phyloP scores from a whole-genome alignment of 2,329 filamentous ascomycete species.

The Penicillium verrucosum region DNA sequence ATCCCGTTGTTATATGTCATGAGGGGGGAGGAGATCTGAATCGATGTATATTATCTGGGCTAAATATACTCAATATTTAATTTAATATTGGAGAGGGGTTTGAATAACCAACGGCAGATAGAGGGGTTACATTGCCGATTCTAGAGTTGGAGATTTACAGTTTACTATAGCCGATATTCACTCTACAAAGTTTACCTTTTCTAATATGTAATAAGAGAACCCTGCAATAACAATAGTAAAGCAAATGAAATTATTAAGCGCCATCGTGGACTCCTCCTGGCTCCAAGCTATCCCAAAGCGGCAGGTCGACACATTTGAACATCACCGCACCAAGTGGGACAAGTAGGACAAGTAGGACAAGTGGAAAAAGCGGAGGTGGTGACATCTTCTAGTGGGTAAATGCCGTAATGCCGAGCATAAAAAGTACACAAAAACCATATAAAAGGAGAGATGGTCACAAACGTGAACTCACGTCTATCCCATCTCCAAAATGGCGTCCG shows the following conservation, averaged over 20 bases:
- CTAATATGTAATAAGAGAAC: background rate
- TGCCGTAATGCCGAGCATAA: background rate
- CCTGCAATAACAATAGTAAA: background rate
- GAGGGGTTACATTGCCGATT: background rate
- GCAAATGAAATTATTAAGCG: no score
- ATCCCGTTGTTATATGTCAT: constrained; percentile 23
- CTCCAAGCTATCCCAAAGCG: constrained; percentile 10
- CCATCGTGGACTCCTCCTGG: background rate
- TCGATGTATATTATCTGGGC: constrained; percentile 26
- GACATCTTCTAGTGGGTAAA: background rate
- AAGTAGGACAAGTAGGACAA: background rate
- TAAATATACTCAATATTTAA: background rate
- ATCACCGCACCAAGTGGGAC: background rate
- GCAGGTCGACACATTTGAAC: constrained; percentile 15
- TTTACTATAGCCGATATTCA: background rate
- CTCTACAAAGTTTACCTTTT: background rate
- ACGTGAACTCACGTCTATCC: background rate
- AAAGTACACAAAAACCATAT: background rate
- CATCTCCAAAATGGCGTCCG: constrained; percentile 1
- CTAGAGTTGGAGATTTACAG: background rate
- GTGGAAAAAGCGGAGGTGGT: background rate
- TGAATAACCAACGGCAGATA: background rate
- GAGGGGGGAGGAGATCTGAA: constrained; percentile 22
- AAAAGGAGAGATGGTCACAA: background rate
- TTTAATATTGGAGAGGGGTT: background rate